These are phyloP conservation scores for Phytophthora boehmeriae DNA, from an alignment of 352 stramenopile species.

Conservation along the genomic window DNA sequence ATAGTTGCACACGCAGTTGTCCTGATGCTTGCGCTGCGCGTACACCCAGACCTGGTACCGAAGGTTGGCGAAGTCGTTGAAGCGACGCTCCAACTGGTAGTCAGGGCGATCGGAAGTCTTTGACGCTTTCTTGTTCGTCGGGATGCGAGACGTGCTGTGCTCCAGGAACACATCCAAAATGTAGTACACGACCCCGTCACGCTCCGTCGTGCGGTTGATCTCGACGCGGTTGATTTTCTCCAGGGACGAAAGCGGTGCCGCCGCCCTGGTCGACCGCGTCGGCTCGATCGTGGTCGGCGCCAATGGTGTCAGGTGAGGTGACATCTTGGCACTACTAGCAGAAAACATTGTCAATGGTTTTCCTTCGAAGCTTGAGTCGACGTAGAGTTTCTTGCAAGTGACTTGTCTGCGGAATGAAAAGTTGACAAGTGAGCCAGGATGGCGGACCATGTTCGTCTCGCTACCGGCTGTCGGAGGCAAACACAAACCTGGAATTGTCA, in stretches of 20 bases:
- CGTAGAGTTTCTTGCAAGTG: constrained; percentile 3
- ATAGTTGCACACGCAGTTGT: constrained; percentile 42
- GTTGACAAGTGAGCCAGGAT: constrained; percentile 40
- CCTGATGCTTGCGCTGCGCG: constrained; percentile 45
- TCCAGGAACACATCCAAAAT: constrained; percentile 64
- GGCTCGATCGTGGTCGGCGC: constrained; percentile 31
- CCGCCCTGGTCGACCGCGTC: constrained; percentile 27
- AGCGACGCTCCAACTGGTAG: constrained; percentile 56
- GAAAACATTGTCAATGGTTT: no score
- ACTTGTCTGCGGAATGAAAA: constrained; percentile 24
- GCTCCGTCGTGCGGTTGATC: constrained; percentile 43
- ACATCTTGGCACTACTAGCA: no score
- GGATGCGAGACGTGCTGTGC: constrained; percentile 61
- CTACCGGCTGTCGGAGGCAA: constrained; percentile 29
- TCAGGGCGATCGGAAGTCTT: constrained; percentile 37
- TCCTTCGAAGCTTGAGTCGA: not conserved
- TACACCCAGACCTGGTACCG: constrained; percentile 56
- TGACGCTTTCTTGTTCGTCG: constrained; percentile 45
- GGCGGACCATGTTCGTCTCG: constrained; percentile 19
- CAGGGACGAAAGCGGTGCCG: constrained; percentile 36
- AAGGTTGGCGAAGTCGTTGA: constrained; percentile 58
- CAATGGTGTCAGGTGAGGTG: constrained; percentile 28
- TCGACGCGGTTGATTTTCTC: constrained; percentile 52
- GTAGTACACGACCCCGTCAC: constrained; percentile 55
- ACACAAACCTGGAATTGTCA: not conserved